A percentile compares a stretch with the other conserved stretches of the same genome.
Conservation (phyloP, 768 basidiomycete species). For the Tylopilus plumbeoviolaceoides region DNA sequence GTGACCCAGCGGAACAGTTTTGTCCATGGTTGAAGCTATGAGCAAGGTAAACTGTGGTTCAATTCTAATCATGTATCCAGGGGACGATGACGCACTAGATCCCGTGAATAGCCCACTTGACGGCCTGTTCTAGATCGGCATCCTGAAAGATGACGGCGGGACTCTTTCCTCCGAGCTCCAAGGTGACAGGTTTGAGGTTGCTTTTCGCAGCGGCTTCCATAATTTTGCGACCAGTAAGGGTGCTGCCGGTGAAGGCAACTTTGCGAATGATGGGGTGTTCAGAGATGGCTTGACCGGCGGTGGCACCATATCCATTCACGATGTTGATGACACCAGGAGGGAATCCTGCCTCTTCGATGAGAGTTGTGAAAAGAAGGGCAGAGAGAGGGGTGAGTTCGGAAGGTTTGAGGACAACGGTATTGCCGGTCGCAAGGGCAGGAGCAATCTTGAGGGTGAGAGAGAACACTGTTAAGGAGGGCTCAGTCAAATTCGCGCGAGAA, state of each 20-base stretch:
- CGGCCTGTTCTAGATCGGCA: slow-evolving; percentile 10
- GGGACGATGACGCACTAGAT: slow-evolving; percentile 3
- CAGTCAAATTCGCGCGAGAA: not conserved
- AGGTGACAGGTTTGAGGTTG: slow-evolving; percentile 9
- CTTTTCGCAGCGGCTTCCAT: slow-evolving; percentile 12
- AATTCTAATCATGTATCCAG: too few relatives aligned
- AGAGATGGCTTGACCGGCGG: slow-evolving; percentile 6
- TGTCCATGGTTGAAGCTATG: slow-evolving; percentile 8
- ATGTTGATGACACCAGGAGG: too few relatives aligned
- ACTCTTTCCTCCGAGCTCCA: slow-evolving; percentile 13
- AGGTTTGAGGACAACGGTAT: slow-evolving; percentile 7
- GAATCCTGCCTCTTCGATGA: slow-evolving; percentile 5
- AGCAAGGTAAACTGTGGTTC: too few relatives aligned
- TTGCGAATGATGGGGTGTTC: slow-evolving; percentile 6
- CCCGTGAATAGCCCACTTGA: slow-evolving; percentile 9
- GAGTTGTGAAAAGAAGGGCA: not conserved
- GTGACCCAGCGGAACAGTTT: slow-evolving; percentile 8
- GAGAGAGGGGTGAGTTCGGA: slow-evolving; percentile 9
- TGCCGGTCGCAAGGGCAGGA: not conserved
- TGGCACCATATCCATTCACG: too few relatives aligned
- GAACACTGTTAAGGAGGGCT: not conserved
- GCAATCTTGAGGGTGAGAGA: slow-evolving; percentile 8
- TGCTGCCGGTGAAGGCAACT: slow-evolving; percentile 10
- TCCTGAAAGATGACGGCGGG: slow-evolving; percentile 10
- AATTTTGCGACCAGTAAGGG: slow-evolving; percentile 10